A percentile compares a stretch with the other conserved stretches of the same genome.
Evolutionary conservation across 331 rosid species (phyloP).

Genomic region (Malus hybrid): DNA sequence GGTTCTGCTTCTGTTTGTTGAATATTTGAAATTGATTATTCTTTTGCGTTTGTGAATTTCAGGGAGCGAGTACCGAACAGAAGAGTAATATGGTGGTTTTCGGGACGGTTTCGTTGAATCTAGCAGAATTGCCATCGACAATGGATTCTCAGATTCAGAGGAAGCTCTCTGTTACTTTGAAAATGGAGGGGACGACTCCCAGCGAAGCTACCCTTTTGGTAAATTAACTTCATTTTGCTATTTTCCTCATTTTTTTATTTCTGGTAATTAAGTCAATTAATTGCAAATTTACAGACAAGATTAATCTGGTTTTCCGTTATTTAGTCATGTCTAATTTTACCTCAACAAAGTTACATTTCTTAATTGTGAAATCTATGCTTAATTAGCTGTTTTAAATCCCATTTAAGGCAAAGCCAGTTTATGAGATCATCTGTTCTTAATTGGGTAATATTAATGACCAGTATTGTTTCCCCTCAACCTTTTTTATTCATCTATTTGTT

Average conservation of each 20-base stretch:
- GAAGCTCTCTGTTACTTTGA: conserved; percentile 43
- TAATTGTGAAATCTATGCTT: too few species aligned
- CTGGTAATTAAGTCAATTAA: not conserved
- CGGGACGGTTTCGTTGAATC: conserved; percentile 40
- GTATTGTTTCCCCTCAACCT: not conserved
- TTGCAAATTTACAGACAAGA: not conserved
- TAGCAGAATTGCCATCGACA: conserved; percentile 27
- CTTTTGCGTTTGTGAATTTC: not conserved
- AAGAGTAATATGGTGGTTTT: conserved; percentile 24
- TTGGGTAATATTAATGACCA: not conserved
- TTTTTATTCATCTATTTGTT: not conserved
- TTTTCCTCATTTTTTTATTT: not conserved
- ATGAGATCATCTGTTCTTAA: not conserved
- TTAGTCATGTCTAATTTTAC: not conserved
- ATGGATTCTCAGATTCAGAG: conserved; percentile 20
- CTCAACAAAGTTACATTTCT: not conserved
- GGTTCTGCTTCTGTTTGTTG: not conserved
- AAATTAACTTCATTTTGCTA: not conserved
- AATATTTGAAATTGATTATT: not conserved
- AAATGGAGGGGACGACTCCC: conserved; percentile 29
- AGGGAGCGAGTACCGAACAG: conserved; percentile 27
- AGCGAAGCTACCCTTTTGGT: conserved; percentile 56
- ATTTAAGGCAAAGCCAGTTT: not conserved
- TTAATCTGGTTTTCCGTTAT: not conserved
- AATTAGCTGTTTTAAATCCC: not conserved